These are phyloP conservation scores for Penicillium frequentans DNA, from an alignment of 2,329 filamentous ascomycete genomes.

Conservation along the genomic window DNA sequence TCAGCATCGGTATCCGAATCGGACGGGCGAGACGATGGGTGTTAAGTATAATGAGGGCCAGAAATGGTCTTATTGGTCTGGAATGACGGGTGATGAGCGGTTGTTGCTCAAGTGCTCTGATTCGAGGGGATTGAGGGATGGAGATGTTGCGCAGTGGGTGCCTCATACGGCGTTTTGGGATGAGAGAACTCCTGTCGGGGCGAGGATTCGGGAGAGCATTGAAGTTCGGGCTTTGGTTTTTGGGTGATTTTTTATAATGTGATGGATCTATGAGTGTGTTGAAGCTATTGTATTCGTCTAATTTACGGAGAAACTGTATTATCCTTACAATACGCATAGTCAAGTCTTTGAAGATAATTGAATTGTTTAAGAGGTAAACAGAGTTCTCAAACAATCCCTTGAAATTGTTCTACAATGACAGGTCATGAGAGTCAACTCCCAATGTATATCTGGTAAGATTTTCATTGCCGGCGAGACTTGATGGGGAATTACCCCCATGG, in stretches of 20 bases:
- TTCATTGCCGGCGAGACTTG: too few relatives aligned
- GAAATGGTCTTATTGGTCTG: slow-evolving; percentile 77
- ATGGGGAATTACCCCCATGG: too few relatives aligned
- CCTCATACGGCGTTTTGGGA: slow-evolving; percentile 81
- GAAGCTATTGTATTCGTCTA: too few relatives aligned
- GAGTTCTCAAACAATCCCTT: too few relatives aligned
- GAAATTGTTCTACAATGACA: too few relatives aligned
- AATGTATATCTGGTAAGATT: too few relatives aligned
- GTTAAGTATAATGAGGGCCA: slow-evolving; percentile 63
- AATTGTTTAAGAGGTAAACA: too few relatives aligned
- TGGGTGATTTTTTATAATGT: slow-evolving; percentile 41
- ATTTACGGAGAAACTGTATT: too few relatives aligned
- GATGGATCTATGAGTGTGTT: too few relatives aligned
- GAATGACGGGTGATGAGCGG: slow-evolving; percentile 72
- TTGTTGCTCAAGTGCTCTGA: slow-evolving; percentile 78
- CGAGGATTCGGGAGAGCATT: slow-evolving; percentile 78
- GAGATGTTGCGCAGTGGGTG: slow-evolving; percentile 45
- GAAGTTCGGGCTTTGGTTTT: slow-evolving; percentile 86
- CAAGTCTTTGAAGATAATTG: too few relatives aligned
- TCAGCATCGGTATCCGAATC: slow-evolving; percentile 70
- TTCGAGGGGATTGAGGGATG: slow-evolving; percentile 47
- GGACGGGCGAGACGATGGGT: slow-evolving; percentile 71
- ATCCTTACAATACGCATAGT: too few relatives aligned
- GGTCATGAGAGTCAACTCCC: too few relatives aligned
- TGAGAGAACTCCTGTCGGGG: slow-evolving; percentile 67